Percentiles rank a stretch among this genome's conserved stretches.
These are phyloP conservation scores for Dictyostelium citrinum DNA, from an alignment of 78 protist species.

Conservation along the genomic window DNA sequence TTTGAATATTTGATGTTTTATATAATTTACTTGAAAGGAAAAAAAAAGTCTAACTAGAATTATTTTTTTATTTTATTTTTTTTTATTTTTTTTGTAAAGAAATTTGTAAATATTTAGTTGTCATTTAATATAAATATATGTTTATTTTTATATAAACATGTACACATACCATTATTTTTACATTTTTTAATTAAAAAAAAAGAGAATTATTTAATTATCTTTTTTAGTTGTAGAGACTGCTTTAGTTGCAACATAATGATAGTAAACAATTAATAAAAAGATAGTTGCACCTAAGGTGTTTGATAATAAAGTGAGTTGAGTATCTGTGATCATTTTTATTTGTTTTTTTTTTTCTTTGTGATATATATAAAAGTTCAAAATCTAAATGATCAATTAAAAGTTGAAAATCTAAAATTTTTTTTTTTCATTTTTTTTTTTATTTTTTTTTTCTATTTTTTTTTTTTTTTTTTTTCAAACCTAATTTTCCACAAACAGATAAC, in stretches of 20 bases:
- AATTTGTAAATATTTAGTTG: not conserved
- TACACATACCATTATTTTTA: not conserved
- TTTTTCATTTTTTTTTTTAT: too few relatives aligned
- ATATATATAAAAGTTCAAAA: not conserved
- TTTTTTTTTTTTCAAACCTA: not conserved
- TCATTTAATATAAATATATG: too few relatives aligned
- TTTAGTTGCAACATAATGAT: slow-evolving; percentile 27
- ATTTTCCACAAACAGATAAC: too few relatives aligned
- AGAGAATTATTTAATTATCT: not conserved
- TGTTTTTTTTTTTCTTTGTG: too few relatives aligned
- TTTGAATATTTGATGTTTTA: not conserved
- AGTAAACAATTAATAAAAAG: slow-evolving; percentile 41
- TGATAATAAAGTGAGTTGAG: slow-evolving; percentile 51
- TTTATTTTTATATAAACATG: too few relatives aligned
- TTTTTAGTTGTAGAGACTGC: not conserved
- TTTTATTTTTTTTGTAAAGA: not conserved
- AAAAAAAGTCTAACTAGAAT: not conserved
- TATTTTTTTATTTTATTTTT: not conserved
- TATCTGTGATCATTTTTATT: slow-evolving; percentile 47
- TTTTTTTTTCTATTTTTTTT: too few relatives aligned
- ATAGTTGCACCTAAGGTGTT: slow-evolving; percentile 49
- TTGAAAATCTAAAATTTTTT: not conserved
- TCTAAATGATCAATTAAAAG: not conserved
- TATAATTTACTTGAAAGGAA: not conserved
- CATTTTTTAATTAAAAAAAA: not conserved